Evolutionary conservation across 352 stramenopile genomes (phyloP), one percentile per base, ranked within the genome.

Genomic region (Phytophthora tubulina): DNA sequence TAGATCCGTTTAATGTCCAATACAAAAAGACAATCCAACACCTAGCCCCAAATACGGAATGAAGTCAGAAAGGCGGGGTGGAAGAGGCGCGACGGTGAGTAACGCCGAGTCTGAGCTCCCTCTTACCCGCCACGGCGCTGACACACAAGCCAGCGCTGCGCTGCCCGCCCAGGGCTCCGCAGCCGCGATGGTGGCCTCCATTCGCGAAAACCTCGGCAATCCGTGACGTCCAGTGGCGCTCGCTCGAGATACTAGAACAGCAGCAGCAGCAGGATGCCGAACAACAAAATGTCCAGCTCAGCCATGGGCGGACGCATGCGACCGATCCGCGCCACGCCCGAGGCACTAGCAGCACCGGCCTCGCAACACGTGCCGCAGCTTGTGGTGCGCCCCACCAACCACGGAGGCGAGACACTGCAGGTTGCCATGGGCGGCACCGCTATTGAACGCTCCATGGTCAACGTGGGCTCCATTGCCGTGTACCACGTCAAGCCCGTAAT

Each of bases 391-490:
- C 68, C 78, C 2, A 72, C 58, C 1, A 73, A 57, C 52, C 68
- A 75, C 35, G 63, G 71, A 11, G 68, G 73, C 27, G 81, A 86
- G 50, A 77, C 62, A 6, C 57, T 74, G 41, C 73, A 82, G 3
- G 71, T 89, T 31, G 76, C 75, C 8, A 91, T 91, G 82, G 84
- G 80, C 31, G 82, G 82, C 60, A 90, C 80, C 5, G 78, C 81
- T 46, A 84, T 91, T 46, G 84, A 91, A 52, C 81, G 81, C 21
- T 90, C 84, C 13, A 89, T 91, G 84, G 69, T 91, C 17, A 85
- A 80, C 9, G 58, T 81, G 2, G 81, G 79, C 31, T 88, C 84
- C 31, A 78, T 91, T 38, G 78, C 84, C 7, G 77, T 91, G 58
- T 90, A 89, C 68, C 78, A 74, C 68, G 76, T 91, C 56, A 90